A percentile compares a stretch with the other conserved stretches of the same genome.
Evolutionary conservation across 768 basidiomycete species (phyloP).

Genomic region (Termitomyces sp.): DNA sequence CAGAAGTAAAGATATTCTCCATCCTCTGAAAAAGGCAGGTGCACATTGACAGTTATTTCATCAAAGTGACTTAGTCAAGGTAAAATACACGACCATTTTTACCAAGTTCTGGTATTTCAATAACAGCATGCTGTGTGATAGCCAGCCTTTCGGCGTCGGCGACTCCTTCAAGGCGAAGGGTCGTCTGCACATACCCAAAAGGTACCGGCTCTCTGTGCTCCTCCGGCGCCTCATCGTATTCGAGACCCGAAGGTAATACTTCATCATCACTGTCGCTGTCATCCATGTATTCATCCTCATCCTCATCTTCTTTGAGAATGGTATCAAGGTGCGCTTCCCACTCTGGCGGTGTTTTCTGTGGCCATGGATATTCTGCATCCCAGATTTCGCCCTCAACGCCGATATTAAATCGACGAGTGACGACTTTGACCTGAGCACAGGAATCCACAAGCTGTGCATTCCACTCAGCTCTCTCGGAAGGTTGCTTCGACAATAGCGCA

Average conservation of each 20-base stretch:
- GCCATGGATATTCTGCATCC: constrained; percentile 7
- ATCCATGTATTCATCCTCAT: not conserved
- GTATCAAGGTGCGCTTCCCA: constrained; percentile 5
- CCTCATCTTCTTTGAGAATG: constrained; percentile 1
- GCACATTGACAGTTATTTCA: too few species aligned
- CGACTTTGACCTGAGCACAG: not conserved
- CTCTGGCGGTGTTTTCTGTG: constrained; percentile 1
- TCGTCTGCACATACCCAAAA: constrained; percentile 1
- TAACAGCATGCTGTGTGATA: constrained; percentile 7
- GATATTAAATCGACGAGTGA: not conserved
- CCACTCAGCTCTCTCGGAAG: not conserved
- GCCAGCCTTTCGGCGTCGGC: not conserved
- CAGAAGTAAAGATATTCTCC: too few species aligned
- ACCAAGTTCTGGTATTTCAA: not conserved
- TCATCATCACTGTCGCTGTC: not conserved
- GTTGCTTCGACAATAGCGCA: not conserved
- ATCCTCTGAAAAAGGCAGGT: not conserved
- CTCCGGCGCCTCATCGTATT: constrained; percentile 10
- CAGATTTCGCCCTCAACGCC: not conserved
- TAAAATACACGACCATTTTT: constrained; percentile 7
- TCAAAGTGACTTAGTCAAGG: not conserved
- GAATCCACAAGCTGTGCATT: not conserved
- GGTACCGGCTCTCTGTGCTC: not conserved
- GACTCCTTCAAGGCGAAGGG: not conserved
- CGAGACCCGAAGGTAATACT: not conserved